phyloP scores from a whole-genome alignment of 192 early-diverging fungal species.

The Coemansia interrupta region DNA sequence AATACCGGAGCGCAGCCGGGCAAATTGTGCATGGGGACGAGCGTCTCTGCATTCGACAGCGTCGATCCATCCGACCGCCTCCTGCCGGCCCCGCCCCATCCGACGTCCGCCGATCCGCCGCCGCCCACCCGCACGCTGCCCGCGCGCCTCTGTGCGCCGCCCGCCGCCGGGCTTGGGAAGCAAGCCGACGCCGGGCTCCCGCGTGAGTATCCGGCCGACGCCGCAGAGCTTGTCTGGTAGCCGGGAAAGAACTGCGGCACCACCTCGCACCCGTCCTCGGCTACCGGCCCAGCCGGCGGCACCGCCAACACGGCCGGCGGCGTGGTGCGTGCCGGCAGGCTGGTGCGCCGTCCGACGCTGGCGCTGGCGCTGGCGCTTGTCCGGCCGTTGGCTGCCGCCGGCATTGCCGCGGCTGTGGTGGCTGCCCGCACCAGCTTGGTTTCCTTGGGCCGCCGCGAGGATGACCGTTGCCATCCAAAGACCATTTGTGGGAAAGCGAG shows the following conservation, averaged over 20 bases:
- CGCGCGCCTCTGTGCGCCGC: conserved; percentile 25
- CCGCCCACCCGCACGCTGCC: conserved; percentile 18
- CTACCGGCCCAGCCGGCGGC: conserved; percentile 3
- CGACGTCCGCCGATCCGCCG: no score
- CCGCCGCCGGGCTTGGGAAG: not conserved
- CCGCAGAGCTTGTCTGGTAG: conserved; percentile 12
- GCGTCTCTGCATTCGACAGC: conserved; percentile 16
- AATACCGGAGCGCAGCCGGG: not conserved
- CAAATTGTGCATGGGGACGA: conserved; percentile 1
- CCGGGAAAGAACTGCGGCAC: conserved; percentile 47
- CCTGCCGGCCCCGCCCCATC: conserved; percentile 4
- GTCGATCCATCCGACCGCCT: conserved; percentile 34
- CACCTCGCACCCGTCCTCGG: conserved; percentile 35
- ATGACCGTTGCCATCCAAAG: conserved; percentile 31
- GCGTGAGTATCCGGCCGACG: conserved; percentile 2
- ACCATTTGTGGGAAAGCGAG: conserved; percentile 16
- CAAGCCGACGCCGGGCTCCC: conserved; percentile 26
- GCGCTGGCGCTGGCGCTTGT: not conserved
- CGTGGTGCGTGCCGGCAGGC: not conserved
- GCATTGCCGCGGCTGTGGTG: not conserved
- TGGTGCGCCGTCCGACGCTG: conserved; percentile 5
- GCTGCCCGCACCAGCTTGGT: conserved; percentile 1
- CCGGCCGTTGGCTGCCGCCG: not conserved
- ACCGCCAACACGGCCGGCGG: not conserved
- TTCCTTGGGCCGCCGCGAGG: conserved; percentile 1